phyloP scores from a whole-genome alignment of 2,329 filamentous ascomycete species.

The Sporothrix luriei region DNA sequence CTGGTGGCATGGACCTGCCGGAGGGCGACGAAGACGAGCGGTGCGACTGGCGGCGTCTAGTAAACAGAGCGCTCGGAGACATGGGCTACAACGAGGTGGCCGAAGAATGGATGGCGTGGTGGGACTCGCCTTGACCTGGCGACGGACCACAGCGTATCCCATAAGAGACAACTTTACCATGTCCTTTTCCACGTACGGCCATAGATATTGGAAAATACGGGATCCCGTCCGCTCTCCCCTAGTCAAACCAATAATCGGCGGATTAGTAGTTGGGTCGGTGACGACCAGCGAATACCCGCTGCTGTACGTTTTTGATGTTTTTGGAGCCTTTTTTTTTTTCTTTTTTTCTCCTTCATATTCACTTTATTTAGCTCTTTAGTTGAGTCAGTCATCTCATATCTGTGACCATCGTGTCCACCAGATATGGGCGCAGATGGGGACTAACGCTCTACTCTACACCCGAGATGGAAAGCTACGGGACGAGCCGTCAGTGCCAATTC shows the following conservation, averaged over 20 bases:
- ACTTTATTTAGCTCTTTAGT: too few relatives aligned
- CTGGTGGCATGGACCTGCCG: neutral
- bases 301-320: neutral
- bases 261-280: too few relatives aligned
- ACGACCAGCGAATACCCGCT: too few relatives aligned
- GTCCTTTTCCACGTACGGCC: too few relatives aligned
- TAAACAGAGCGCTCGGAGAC: neutral
- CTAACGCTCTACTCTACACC: neutral
- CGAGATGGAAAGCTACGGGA: neutral
- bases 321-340: too few relatives aligned
- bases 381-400: neutral
- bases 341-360: too few relatives aligned
- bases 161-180: too few relatives aligned
- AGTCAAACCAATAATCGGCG: too few relatives aligned
- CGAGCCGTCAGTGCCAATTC: neutral
- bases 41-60: neutral
- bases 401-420: neutral
- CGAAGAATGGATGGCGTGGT: slow-evolving; percentile 9
- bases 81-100: slow-evolving; percentile 19
- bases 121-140: neutral
- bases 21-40: neutral
- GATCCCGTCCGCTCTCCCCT: too few relatives aligned
- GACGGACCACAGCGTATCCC: too few relatives aligned
- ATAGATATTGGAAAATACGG: too few relatives aligned
- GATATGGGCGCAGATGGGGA: too few relatives aligned